Evolutionary conservation across 371 early-diverging fungal species (phyloP).

Genomic region (Lichtheimia ornata): DNA sequence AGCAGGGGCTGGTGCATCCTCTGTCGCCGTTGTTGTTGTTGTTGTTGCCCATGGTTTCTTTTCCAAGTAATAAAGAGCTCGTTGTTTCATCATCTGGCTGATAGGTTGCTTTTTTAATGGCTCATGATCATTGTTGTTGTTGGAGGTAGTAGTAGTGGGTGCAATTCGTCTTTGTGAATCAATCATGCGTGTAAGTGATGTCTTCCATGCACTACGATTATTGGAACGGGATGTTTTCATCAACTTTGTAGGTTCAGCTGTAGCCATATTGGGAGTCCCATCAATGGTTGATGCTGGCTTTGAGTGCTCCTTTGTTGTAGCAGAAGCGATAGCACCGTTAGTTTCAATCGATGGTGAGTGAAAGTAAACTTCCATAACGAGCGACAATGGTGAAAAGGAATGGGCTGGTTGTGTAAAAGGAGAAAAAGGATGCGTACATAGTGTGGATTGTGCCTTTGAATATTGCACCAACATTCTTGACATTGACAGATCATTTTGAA

Average conservation of each 20-base stretch:
- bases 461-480: background rate
- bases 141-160: background rate
- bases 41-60: background rate
- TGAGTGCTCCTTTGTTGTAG: background rate
- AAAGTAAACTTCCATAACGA: slow-evolving; percentile 7
- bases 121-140: background rate
- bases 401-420: background rate
- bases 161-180: too few relatives aligned
- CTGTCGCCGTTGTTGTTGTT: background rate
- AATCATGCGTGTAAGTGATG: too few relatives aligned
- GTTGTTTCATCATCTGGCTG: too few relatives aligned
- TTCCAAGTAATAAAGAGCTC: too few relatives aligned
- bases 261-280: too few relatives aligned
- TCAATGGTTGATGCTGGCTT: too few relatives aligned
- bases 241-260: too few relatives aligned
- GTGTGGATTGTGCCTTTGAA: too few relatives aligned
- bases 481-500: slow-evolving; percentile 8
- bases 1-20: background rate
- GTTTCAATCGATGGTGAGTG: background rate
- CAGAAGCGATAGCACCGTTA: background rate
- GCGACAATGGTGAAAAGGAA: background rate
- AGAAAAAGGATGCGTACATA: background rate
- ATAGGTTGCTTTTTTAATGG: too few relatives aligned
- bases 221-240: too few relatives aligned
- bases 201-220: too few relatives aligned